Percentiles rank a stretch among this genome's conserved stretches.
phyloP scores from a whole-genome alignment of 2,329 filamentous ascomycete species.

The Aspergillus transmontanensis region DNA sequence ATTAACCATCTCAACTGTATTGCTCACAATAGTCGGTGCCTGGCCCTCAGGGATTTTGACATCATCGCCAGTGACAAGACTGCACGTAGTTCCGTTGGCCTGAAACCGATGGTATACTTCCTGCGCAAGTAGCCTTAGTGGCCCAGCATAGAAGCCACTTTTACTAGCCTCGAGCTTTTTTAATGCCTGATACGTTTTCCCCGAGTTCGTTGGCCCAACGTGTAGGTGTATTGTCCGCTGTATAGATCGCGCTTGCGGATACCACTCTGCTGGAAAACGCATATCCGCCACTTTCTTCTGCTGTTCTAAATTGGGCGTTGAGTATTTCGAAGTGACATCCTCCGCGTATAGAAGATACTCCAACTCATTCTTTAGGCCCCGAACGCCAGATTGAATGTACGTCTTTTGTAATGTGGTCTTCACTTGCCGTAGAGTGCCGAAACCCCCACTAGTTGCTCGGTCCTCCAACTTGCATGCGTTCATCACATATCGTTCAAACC shows the following conservation, averaged over 20 bases:
- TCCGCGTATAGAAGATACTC: constrained; percentile 70
- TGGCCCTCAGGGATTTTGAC: constrained; percentile 67
- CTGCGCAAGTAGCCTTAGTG: constrained; percentile 83
- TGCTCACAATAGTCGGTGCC: constrained; percentile 67
- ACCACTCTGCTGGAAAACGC: constrained; percentile 91
- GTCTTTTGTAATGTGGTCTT: constrained; percentile 56
- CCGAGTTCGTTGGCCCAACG: constrained; percentile 95
- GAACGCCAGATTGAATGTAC: constrained; percentile 57
- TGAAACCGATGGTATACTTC: constrained; percentile 90
- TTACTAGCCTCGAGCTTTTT: constrained; percentile 77
- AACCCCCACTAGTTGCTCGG: constrained; percentile 14
- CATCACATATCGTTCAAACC: constrained; percentile 34
- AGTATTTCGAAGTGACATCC: constrained; percentile 60
- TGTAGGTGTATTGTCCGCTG: constrained; percentile 87
- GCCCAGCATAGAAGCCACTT: constrained; percentile 85
- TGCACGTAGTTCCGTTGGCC: constrained; percentile 74
- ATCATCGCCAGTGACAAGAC: constrained; percentile 89
- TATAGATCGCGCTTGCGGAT: constrained; percentile 75
- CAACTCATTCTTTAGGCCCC: constrained; percentile 60
- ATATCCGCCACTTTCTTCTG: constrained; percentile 75
- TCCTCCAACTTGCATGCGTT: constrained; percentile 34
- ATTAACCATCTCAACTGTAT: constrained; percentile 90
- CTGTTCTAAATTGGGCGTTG: constrained; percentile 57
- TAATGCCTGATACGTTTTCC: constrained; percentile 94
- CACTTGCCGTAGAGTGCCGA: constrained; percentile 25